Evolutionary conservation across 495 filamentous ascomycete species (phyloP).

Genomic region (Cercophora samala): DNA sequence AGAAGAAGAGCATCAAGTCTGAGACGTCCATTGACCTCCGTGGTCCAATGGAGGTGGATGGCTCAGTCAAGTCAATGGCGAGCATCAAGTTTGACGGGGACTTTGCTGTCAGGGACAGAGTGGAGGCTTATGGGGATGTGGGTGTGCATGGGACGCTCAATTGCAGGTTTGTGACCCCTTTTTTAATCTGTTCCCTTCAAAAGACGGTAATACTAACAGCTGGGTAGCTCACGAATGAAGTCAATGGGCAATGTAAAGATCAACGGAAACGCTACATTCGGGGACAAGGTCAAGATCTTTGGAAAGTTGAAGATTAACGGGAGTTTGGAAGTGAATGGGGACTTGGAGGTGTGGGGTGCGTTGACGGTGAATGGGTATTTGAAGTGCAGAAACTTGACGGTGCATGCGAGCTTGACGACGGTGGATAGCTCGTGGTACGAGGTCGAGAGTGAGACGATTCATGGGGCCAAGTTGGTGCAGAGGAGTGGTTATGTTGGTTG

Average conservation of each 20-base stretch:
- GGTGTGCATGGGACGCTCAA: conserved; percentile 33
- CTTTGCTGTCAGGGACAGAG: conserved; percentile 34
- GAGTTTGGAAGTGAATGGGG: conserved; percentile 33
- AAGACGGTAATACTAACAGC: conserved; percentile 14
- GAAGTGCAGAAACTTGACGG: conserved; percentile 38
- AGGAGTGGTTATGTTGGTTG: conserved; percentile 28
- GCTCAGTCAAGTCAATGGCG: conserved; percentile 39
- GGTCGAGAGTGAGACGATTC: conserved; percentile 33
- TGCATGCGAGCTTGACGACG: conserved; percentile 39
- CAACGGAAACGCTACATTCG: conserved; percentile 20
- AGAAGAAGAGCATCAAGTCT: conserved; percentile 35
- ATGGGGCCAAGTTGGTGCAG: conserved; percentile 37
- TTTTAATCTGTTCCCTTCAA: background rate
- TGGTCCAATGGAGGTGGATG: conserved; percentile 39
- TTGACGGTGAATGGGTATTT: conserved; percentile 38
- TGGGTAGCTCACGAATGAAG: conserved; percentile 26
- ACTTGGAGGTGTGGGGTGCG: conserved; percentile 39
- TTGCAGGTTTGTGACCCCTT: conserved; percentile 17
- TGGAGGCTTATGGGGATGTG: conserved; percentile 41
- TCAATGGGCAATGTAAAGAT: conserved; percentile 36
- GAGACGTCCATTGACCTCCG: conserved; percentile 31
- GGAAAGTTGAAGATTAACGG: conserved; percentile 40
- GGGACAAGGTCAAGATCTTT: conserved; percentile 42
- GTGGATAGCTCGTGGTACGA: conserved; percentile 40
- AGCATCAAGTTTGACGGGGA: conserved; percentile 33